Base-by-base conservation (phyloP, 2,329 filamentous ascomycete genomes). In the Fusarium newnesense region DNA sequence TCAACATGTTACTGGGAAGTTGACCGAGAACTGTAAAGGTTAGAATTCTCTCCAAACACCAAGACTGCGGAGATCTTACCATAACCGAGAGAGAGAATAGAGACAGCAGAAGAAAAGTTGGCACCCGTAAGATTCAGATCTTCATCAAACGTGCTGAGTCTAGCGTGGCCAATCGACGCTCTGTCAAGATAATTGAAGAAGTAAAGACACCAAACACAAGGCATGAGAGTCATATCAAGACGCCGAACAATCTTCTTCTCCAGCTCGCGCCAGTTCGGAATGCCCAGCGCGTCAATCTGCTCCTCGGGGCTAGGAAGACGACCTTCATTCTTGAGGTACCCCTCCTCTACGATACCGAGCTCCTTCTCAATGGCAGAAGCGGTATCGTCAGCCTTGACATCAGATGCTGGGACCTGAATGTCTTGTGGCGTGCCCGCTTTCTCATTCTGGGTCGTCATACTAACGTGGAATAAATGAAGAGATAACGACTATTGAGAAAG, bases 171-270 rank as follows among this genome's bases (percentile, higher is more conserved):
- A 7, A 67, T 67, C 0, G 64, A 67, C 1, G 64, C 64, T 61
- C 64, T 60, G n/a, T 67, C 64, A 2, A 67, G 63, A 7, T 67
- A 67, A n/a, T 67, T 67, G 53, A 67, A 67, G 39, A 67, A 67
- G 39, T 67, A 67, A 10, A 67, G 64, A 16, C 64, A 67, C 64
- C 64, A 67, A 2, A 67, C 53, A 42, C 64, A 67, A 6, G 64
- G 64, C 64, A 67, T 67, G 34, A 67, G 64, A 21, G 64, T 67
- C 46, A 67, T 21, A 2, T 67, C 64, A 26, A 67, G 63, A 32
- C 64, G 64, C 4, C 64, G 47, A 6, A 67, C 64, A 1, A 67
- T 67, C 53, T 67, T 67, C 28, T 67, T 67, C 44, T 67, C 64
- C 21, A 67, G 39, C 39, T 67, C 63, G 0, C 64, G 64, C 64